Evolutionary conservation across 225 moss, liverwort and hornwort genomes (phyloP).

Genomic region (Physcomitrium patens): DNA sequence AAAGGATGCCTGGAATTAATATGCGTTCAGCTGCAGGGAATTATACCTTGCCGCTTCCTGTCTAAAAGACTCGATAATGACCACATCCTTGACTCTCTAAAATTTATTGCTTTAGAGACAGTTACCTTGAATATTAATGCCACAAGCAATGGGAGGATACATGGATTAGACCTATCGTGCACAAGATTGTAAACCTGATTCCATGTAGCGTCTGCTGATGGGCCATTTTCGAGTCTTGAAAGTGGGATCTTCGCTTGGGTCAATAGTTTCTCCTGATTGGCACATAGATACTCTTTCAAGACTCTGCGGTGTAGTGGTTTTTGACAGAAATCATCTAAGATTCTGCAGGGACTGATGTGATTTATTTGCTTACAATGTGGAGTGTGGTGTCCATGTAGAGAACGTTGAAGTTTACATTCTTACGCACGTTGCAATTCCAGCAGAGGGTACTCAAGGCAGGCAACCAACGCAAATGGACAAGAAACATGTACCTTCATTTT

Average conservation of each 20-base stretch:
- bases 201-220: slow-evolving; percentile 65
- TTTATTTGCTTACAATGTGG: slow-evolving; percentile 17
- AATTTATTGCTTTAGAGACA: slow-evolving; percentile 4
- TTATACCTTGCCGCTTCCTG: slow-evolving; percentile 4
- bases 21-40: slow-evolving; percentile 3
- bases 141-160: slow-evolving; percentile 16
- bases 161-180: slow-evolving; percentile 44
- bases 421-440: slow-evolving; percentile 42
- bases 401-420: slow-evolving; percentile 44
- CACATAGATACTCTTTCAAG: slow-evolving; percentile 51
- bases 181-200: slow-evolving; percentile 62
- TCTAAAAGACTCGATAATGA: background rate
- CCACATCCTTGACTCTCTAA: background rate
- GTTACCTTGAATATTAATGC: background rate
- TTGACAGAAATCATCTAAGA: slow-evolving; percentile 27
- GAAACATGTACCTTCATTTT: slow-evolving; percentile 73
- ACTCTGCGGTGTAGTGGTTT: slow-evolving; percentile 33
- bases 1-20: slow-evolving; percentile 9
- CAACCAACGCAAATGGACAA: background rate
- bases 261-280: slow-evolving; percentile 49
- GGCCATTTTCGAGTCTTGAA: slow-evolving; percentile 55
- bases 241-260: slow-evolving; percentile 40
- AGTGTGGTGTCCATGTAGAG: slow-evolving; percentile 14
- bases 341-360: background rate
- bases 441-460: slow-evolving; percentile 6